A percentile compares a stretch with the other conserved stretches of the same genome.
Evolutionary conservation across 768 basidiomycete species (phyloP).

Genomic region (Scleroderma citrinum): DNA sequence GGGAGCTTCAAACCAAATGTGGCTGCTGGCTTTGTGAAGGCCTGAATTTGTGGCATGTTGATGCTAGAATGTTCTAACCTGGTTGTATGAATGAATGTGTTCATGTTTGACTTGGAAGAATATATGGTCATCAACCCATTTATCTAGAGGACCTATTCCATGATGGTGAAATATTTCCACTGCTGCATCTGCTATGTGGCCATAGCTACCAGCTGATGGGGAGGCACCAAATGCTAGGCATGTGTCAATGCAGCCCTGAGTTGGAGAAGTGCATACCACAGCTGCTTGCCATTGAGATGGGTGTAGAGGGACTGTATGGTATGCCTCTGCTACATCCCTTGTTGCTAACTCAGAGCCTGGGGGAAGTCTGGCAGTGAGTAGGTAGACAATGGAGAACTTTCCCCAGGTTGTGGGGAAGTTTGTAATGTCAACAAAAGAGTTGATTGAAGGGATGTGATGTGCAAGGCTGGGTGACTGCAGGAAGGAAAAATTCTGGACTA

Average conservation of each 20-base stretch:
- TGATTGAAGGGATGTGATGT: too few species aligned
- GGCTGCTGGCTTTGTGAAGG: too few species aligned
- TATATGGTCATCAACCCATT: conserved; percentile 7
- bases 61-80: neutral
- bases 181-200: conserved; percentile 5
- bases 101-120: conserved; percentile 13
- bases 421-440: too few species aligned
- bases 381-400: too few species aligned
- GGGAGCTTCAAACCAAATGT: neutral
- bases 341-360: too few species aligned
- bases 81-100: conserved; percentile 2
- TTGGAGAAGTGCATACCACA: neutral
- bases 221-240: conserved; percentile 1
- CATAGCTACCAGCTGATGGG: conserved; percentile 2
- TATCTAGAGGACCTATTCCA: conserved; percentile 1
- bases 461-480: too few species aligned
- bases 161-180: neutral
- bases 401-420: too few species aligned
- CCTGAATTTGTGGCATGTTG: neutral
- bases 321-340: too few species aligned
- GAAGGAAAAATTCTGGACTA: too few species aligned
- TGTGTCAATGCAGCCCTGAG: neutral
- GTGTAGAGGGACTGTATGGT: too few species aligned
- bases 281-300: neutral
- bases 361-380: too few species aligned